A percentile compares a stretch with the other conserved stretches of the same genome.
Conservation (phyloP, 495 filamentous ascomycete species). For the Jackrogersella minutella region DNA sequence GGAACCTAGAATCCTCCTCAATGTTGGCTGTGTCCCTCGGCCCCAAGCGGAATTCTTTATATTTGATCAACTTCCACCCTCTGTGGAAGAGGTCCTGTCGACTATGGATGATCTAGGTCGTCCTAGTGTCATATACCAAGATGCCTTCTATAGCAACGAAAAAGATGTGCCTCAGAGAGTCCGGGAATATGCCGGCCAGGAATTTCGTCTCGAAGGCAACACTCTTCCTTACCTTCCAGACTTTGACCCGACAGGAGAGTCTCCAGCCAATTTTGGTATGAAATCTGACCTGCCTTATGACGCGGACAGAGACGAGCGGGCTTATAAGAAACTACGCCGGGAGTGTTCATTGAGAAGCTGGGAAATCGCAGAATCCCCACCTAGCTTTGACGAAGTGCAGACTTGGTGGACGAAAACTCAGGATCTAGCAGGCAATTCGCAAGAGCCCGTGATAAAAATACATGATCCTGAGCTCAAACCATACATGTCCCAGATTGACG, state of each 20-base stretch:
- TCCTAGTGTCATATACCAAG: conserved; percentile 75
- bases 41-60: conserved; percentile 37
- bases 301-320: conserved; percentile 57
- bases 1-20: conserved; percentile 6
- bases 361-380: conserved; percentile 72
- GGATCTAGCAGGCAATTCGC: conserved; percentile 43
- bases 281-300: conserved; percentile 57
- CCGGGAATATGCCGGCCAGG: conserved; percentile 87
- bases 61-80: conserved; percentile 48
- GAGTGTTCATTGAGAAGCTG: conserved; percentile 67
- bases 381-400: conserved; percentile 73
- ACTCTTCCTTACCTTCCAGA: conserved; percentile 78
- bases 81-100: conserved; percentile 49
- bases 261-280: conserved; percentile 62
- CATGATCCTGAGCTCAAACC: conserved; percentile 45
- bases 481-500: conserved; percentile 84
- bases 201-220: conserved; percentile 80
- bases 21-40: conserved; percentile 38
- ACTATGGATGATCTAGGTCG: conserved; percentile 53
- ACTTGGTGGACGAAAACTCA: conserved; percentile 66
- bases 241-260: conserved; percentile 74
- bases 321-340: conserved; percentile 58
- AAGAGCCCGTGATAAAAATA: conserved; percentile 62
- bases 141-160: conserved; percentile 87
- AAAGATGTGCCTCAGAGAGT: conserved; percentile 80